phyloP scores from a whole-genome alignment of 768 basidiomycete genomes.

The Psilocybe tampanensis region DNA sequence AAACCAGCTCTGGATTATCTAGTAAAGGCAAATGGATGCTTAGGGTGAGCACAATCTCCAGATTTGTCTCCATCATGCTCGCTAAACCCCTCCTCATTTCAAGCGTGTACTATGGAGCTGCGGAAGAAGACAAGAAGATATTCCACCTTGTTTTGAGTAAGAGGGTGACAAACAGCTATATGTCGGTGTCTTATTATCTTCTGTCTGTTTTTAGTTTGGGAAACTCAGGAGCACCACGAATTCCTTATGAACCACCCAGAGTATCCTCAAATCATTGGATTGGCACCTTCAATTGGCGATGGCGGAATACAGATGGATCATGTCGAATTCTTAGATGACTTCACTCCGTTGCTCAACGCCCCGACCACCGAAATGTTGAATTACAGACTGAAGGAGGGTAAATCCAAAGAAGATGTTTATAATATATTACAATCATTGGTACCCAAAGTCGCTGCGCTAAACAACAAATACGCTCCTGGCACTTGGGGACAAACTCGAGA shows the following conservation, averaged over 20 bases:
- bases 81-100: background rate
- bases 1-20: conserved; percentile 7
- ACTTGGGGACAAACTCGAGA: conserved; percentile 18
- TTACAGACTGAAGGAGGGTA: conserved; percentile 16
- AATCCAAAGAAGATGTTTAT: conserved; percentile 15
- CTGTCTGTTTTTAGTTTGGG: conserved; percentile 17
- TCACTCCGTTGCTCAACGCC: conserved; percentile 10
- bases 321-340: conserved; percentile 16
- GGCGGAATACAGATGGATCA: conserved; percentile 13
- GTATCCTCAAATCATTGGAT: conserved; percentile 14
- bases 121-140: conserved; percentile 14
- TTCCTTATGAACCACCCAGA: conserved; percentile 13
- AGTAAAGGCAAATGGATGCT: conserved; percentile 3
- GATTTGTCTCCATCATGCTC: background rate
- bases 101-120: conserved; percentile 13
- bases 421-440: conserved; percentile 3
- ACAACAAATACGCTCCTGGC: conserved; percentile 9
- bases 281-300: conserved; percentile 8
- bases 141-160: conserved; percentile 12
- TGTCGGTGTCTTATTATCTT: background rate
- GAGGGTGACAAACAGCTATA: background rate
- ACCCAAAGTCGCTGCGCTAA: conserved; percentile 13
- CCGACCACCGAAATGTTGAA: conserved; percentile 19
- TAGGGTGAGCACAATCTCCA: conserved; percentile 1
- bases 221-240: conserved; percentile 19